Base-by-base conservation (phyloP, 2,329 filamentous ascomycete species). In the Sclerotinia subarctica region DNA sequence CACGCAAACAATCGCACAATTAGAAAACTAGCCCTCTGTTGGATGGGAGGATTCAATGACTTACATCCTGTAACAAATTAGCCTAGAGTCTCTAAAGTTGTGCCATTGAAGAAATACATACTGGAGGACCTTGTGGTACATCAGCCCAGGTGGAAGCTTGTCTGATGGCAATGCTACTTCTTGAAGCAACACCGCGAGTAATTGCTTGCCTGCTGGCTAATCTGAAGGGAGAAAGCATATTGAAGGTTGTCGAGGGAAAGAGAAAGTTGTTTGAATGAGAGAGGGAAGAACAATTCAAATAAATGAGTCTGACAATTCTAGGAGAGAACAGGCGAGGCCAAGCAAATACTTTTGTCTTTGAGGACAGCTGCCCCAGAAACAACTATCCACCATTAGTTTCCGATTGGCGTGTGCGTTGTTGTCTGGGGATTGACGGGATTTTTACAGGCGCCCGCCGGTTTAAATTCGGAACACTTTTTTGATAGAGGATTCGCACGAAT, bases 111-210 rank as follows among this genome's bases (percentile, higher is more conserved):
- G 17, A 42, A 29, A 66, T 60, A 87, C 91, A 82, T 88, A 95
- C 93, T 78, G 94, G 94, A 86, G 94, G 94, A 72, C 94, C 94
- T 82, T 97, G 92, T 74, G 92, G 90, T 67, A 98, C 93, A 77
- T 91, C 90, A 78, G 92, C 88, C 94, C 94, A 98, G 74, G 91
- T 92, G 70, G 93, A 97, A 74, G 75, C 74, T 72, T 73, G 71
- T 64, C 76, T 73, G 59, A 72, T 64, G 58, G 71, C 74, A 64
- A 72, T 68, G 54, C 69, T 71, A 70, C 69, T 72, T 71, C 73
- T 70, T 11, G 72, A 68, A 64, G 73, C 70, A 63, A 73, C 53
- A 68, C 72, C 69, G 49, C 71, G 73, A 49, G 73, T 67, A 57
- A 75, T 70, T 54, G 80, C 82, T 77, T 82, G 83, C 75, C 85